Evolutionary conservation across 352 stramenopile genomes (phyloP).

Genomic region (Globisporangium camurandrum): DNA sequence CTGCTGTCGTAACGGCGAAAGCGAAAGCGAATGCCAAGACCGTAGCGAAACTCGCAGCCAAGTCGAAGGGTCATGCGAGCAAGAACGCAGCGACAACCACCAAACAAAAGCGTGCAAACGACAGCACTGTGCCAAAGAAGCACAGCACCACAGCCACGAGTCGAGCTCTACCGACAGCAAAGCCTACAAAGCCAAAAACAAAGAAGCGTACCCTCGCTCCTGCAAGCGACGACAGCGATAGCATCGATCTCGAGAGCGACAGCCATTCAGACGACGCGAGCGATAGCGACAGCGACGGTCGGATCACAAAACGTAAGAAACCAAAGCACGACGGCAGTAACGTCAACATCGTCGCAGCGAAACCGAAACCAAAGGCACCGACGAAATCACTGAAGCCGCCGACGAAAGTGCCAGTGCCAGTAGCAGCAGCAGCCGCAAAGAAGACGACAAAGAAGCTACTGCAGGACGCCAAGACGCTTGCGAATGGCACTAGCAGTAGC

Average conservation of each 20-base stretch:
- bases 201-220: background rate
- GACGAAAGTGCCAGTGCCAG: too few species aligned
- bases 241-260: background rate
- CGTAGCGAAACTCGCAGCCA: too few species aligned
- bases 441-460: conserved; percentile 1
- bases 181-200: background rate
- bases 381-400: too few species aligned
- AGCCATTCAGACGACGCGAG: conserved; percentile 12
- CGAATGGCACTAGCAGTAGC: conserved; percentile 4
- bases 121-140: too few species aligned
- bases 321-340: background rate
- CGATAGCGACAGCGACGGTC: conserved; percentile 6
- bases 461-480: background rate
- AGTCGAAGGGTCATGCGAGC: too few species aligned
- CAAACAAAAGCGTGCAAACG: too few species aligned
- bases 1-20: conserved; percentile 13
- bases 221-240: background rate
- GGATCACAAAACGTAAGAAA: conserved; percentile 3
- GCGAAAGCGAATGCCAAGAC: conserved; percentile 2
- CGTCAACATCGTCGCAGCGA: too few species aligned
- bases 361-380: too few species aligned
- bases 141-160: background rate
- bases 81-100: too few species aligned
- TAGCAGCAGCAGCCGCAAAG: background rate
- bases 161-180: background rate